Evolutionary conservation across 2,329 filamentous ascomycete genomes (phyloP).

Genomic region (Phaeomoniella chlamydospora): DNA sequence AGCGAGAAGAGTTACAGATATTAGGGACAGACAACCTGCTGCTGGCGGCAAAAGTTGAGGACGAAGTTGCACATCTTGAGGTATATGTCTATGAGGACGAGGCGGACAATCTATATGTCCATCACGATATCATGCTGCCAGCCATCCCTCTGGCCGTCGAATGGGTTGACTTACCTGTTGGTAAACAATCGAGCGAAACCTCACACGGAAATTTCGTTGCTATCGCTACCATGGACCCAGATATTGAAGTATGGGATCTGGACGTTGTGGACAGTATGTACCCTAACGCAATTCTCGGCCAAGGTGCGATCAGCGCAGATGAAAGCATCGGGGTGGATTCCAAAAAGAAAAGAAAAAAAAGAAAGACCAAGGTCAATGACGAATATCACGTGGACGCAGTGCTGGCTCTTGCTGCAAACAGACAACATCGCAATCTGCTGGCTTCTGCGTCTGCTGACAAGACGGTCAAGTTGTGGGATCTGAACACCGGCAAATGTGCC

Average conservation of each 20-base stretch:
- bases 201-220: conserved; percentile 80
- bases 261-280: conserved; percentile 97
- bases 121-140: conserved; percentile 98
- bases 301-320: conserved; percentile 40
- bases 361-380: conserved; percentile 75
- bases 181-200: conserved; percentile 51
- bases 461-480: conserved; percentile 95
- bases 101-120: conserved; percentile 92
- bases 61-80: conserved; percentile 91
- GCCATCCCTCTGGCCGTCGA: conserved; percentile 91
- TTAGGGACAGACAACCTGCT: conserved; percentile 85
- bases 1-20: conserved; percentile 87
- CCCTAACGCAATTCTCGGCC: conserved; percentile 86
- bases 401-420: conserved; percentile 78
- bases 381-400: conserved; percentile 90
- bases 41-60: conserved; percentile 84
- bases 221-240: conserved; percentile 91
- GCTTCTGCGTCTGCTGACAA: conserved; percentile 92
- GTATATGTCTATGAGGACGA: conserved; percentile 95
- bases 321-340: conserved; percentile 41
- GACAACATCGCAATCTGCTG: conserved; percentile 83
- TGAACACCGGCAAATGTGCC: conserved; percentile 81
- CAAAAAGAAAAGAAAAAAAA: conserved; percentile 84
- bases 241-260: conserved; percentile 97
- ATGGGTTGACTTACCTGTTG: conserved; percentile 87